Evolutionary conservation across 169 alveolate genomes (phyloP).

Genomic region (Plasmodium relictum): DNA sequence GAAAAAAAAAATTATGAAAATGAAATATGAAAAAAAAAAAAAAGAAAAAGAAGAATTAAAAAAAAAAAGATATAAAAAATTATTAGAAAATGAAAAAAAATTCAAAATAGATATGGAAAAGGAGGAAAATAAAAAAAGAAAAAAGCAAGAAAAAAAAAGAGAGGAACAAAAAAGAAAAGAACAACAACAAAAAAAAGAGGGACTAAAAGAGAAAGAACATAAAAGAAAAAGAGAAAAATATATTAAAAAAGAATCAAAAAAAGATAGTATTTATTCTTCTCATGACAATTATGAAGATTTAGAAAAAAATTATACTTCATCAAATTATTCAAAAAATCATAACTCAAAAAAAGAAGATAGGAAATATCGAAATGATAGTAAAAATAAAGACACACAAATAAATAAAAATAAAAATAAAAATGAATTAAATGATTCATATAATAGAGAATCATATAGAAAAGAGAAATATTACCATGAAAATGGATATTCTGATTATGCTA

Average conservation of each 20-base stretch:
- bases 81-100: constrained; percentile 16
- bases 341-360: background rate
- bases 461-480: background rate
- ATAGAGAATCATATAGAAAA: background rate
- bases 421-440: background rate
- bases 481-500: background rate
- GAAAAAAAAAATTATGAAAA: constrained; percentile 12
- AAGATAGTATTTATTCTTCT: background rate
- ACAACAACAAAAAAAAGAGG: background rate
- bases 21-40: constrained; percentile 12
- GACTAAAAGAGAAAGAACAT: background rate
- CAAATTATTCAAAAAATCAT: background rate
- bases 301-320: background rate
- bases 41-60: constrained; percentile 31
- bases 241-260: background rate
- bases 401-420: background rate
- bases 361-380: background rate
- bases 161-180: background rate
- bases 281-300: background rate
- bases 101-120: constrained; percentile 20
- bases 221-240: background rate
- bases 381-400: background rate
- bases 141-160: background rate
- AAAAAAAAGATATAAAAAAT: constrained; percentile 16
- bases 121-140: background rate